Conservation (phyloP, 2,329 filamentous ascomycete species). For the Neonectria faginata region DNA sequence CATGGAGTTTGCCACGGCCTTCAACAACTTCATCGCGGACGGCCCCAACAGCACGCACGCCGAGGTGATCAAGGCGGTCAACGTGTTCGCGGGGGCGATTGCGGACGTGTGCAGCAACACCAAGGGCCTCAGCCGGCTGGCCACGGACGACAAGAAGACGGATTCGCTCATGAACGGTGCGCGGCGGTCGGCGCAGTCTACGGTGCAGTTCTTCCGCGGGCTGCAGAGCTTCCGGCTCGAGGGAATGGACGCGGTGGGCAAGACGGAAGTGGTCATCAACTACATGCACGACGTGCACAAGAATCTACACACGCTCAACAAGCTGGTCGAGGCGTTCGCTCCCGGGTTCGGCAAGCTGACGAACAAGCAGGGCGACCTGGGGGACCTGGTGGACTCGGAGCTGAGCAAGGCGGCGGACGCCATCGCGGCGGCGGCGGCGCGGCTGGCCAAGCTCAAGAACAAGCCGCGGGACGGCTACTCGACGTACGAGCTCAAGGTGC, state of each 20-base stretch:
- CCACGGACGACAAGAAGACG: slow-evolving; percentile 94
- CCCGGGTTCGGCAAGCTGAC: slow-evolving; percentile 86
- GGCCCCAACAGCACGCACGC: slow-evolving; percentile 90
- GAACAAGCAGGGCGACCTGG: slow-evolving; percentile 84
- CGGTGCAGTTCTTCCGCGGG: slow-evolving; percentile 94
- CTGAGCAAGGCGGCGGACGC: slow-evolving; percentile 94
- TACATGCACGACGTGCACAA: slow-evolving; percentile 97
- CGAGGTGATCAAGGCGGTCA: slow-evolving; percentile 93
- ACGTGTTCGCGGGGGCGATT: slow-evolving; percentile 88
- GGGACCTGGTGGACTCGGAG: slow-evolving; percentile 92
- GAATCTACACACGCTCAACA: slow-evolving; percentile 92
- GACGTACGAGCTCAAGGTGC: slow-evolving; percentile 95
- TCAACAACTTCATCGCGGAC: slow-evolving; percentile 98
- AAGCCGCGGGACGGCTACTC: slow-evolving; percentile 97
- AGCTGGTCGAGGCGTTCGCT: slow-evolving; percentile 90
- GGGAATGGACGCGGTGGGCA: slow-evolving; percentile 88
- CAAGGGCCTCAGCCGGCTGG: slow-evolving; percentile 92
- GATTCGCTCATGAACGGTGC: slow-evolving; percentile 87
- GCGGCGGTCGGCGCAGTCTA: slow-evolving; percentile 84
- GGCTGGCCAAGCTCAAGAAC: slow-evolving; percentile 91
- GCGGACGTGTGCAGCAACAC: slow-evolving; percentile 96
- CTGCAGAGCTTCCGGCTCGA: slow-evolving; percentile 95
- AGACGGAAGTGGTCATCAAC: slow-evolving; percentile 97
- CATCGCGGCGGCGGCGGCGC: slow-evolving; percentile 90
- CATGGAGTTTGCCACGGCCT: slow-evolving; percentile 96